Base-by-base conservation (phyloP, 2,329 filamentous ascomycete genomes). In the Neofusicoccum laricinum region DNA sequence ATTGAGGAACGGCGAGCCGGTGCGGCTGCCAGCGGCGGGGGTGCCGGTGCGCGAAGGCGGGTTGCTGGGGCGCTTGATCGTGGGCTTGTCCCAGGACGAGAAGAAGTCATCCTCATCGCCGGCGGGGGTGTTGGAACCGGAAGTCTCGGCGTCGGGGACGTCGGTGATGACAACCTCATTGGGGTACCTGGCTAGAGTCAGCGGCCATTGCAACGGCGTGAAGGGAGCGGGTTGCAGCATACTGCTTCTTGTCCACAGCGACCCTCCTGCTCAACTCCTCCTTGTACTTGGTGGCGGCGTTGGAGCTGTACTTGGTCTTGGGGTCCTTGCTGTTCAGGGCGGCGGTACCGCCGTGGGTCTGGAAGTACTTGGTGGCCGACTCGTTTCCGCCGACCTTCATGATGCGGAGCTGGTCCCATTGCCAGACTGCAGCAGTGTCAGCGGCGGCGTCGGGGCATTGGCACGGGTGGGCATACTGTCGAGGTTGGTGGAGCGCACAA, bases 301-400 rank as follows among this genome's bases (percentile, higher is more conserved):
- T 90, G 68, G 92, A 97, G 62, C 91, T 93, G 79, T 99, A 99
- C 82, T 99, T 99, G 64, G 92, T 93, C 82, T 97, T 98, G 53
- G 90, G 86, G 75, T 99, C 95, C 79, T 98, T 98, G 86, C 93
- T 97, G 70, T 92, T 92, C 67, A 99, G 86, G 63, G 94, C 94
- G 57, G 94, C 93, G 45, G 91, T 93, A 67, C 95, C 95, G 68
- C 95, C 95, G 76, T 99, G 95, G 71, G 92, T 90, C 80, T 97
- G 93, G 83, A 98, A 99, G 83, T 92, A 99, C 80, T 97, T 97
- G 73, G 93, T 97, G 55, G 95, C 95, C 65, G 93, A 97, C 80
- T 98, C 94, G 75, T 99, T 99, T 65, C 95, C 95, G 69, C 95
- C 95, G 15, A 98, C 93, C 81, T 99, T 99, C 94, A 99, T 98